phyloP scores from a whole-genome alignment of 768 basidiomycete species.

The Phylloporus sp. region DNA sequence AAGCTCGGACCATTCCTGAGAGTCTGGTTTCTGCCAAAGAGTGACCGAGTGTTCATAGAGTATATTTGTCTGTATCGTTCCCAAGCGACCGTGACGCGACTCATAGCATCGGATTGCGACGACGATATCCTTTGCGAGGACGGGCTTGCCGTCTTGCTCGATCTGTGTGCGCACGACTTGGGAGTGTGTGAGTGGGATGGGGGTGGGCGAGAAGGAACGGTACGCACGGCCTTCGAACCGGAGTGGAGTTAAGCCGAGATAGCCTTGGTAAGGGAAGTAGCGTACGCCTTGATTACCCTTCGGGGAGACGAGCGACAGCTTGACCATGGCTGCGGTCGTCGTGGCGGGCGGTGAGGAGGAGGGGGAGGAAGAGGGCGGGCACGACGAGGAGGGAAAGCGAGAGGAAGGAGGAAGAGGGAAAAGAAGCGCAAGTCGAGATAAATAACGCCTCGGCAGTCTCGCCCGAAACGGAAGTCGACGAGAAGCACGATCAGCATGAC shows the following conservation, averaged over 20 bases:
- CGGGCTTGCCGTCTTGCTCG: slow-evolving; percentile 63
- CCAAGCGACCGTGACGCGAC: slow-evolving; percentile 59
- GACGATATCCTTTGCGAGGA: slow-evolving; percentile 61
- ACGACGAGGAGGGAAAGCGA: slow-evolving; percentile 16
- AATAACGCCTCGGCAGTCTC: slow-evolving; percentile 25
- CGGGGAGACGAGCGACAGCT: slow-evolving; percentile 58
- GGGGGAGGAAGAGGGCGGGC: slow-evolving; percentile 12
- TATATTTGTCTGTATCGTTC: slow-evolving; percentile 53
- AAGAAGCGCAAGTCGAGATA: slow-evolving; percentile 32
- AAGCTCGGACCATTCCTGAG: slow-evolving; percentile 54
- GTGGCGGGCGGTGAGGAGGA: slow-evolving; percentile 11
- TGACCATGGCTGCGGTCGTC: slow-evolving; percentile 49
- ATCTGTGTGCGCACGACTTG: slow-evolving; percentile 65
- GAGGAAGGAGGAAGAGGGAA: slow-evolving; percentile 18
- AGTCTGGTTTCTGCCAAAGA: slow-evolving; percentile 63
- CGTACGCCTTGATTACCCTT: slow-evolving; percentile 67
- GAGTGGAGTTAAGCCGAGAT: slow-evolving; percentile 76
- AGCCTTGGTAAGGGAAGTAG: slow-evolving; percentile 72
- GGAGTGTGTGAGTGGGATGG: not conserved
- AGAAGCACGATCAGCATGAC: slow-evolving; percentile 31
- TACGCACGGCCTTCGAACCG: slow-evolving; percentile 69
- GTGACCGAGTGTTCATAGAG: slow-evolving; percentile 62
- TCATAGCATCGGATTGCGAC: slow-evolving; percentile 85
- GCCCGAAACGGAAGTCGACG: slow-evolving; percentile 25
- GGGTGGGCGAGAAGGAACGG: not conserved